Percentiles rank a stretch among this genome's conserved stretches.
These are phyloP conservation scores for Obba rivulosa DNA, from an alignment of 768 basidiomycete genomes.

Conservation along the genomic window DNA sequence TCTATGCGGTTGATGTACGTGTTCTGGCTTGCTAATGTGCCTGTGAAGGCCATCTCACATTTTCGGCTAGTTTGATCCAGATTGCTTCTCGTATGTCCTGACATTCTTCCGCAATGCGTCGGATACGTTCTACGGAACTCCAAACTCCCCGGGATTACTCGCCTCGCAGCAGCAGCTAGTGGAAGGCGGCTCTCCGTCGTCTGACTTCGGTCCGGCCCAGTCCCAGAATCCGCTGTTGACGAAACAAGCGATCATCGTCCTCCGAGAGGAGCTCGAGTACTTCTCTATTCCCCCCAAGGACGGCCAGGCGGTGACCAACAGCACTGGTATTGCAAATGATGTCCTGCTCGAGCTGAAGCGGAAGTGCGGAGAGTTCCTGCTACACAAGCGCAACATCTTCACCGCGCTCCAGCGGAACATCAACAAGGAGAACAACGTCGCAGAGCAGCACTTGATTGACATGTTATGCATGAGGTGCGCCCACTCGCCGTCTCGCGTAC, in stretches of 20 bases:
- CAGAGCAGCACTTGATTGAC: conserved; percentile 98
- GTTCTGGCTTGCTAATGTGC: conserved; percentile 4
- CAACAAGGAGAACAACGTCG: conserved; percentile 98
- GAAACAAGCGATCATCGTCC: conserved; percentile 97
- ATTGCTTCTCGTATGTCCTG: conserved; percentile 92
- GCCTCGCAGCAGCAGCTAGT: conserved; percentile 74
- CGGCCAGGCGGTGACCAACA: conserved; percentile 59
- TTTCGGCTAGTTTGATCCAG: conserved; percentile 81
- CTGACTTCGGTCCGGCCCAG: conserved; percentile 56
- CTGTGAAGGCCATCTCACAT: conserved; percentile 6
- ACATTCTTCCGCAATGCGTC: conserved; percentile 87
- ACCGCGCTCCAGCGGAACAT: conserved; percentile 98
- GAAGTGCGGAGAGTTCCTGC: conserved; percentile 80
- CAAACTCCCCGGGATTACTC: conserved; percentile 65
- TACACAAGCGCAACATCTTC: conserved; percentile 90
- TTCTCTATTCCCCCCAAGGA: conserved; percentile 88
- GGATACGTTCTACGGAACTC: conserved; percentile 87
- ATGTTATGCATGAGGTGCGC: conserved; percentile 99
- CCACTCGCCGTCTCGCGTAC: conserved; percentile 8
- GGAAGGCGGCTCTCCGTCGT: conserved; percentile 54
- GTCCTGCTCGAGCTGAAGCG: conserved; percentile 76
- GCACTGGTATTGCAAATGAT: conserved; percentile 75
- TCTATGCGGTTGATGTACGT: conserved; percentile 95
- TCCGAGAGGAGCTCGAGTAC: conserved; percentile 97
- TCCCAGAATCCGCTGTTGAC: conserved; percentile 88